Evolutionary conservation across 805 yeast genomes (phyloP).

Genomic region (Nakazawaea populi): DNA sequence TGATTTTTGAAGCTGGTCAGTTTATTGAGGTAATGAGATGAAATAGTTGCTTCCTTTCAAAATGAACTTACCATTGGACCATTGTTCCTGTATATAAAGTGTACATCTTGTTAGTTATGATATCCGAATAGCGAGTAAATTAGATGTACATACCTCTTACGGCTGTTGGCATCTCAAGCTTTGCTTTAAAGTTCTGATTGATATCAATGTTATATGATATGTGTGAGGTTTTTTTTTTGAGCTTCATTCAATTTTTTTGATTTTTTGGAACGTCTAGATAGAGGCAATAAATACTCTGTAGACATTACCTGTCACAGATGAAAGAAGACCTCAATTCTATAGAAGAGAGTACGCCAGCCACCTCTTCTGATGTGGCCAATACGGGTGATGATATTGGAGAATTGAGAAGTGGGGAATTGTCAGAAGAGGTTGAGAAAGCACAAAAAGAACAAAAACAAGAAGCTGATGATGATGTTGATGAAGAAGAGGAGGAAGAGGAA

Average conservation of each 20-base stretch:
- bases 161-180: constrained; percentile 5
- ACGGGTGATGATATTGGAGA: no score
- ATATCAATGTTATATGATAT: neutral
- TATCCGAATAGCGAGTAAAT: no score
- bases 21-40: no score
- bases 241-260: neutral
- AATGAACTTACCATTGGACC: constrained; percentile 32
- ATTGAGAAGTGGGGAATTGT: no score
- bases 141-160: constrained; percentile 3
- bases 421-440: no score
- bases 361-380: no score
- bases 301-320: no score
- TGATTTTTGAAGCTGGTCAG: neutral
- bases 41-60: no score
- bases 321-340: no score
- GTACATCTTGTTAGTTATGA: neutral
- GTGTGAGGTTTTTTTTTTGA: constrained; percentile 1
- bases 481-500: constrained; percentile 22
- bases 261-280: no score
- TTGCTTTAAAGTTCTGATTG: neutral
- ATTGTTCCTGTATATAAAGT: constrained; percentile 24
- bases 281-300: no score
- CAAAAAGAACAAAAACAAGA: neutral
- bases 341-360: no score
- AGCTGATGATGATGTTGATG: constrained; percentile 16